phyloP scores from a whole-genome alignment of 805 yeast species.

The Wickerhamomyces canadensis region DNA sequence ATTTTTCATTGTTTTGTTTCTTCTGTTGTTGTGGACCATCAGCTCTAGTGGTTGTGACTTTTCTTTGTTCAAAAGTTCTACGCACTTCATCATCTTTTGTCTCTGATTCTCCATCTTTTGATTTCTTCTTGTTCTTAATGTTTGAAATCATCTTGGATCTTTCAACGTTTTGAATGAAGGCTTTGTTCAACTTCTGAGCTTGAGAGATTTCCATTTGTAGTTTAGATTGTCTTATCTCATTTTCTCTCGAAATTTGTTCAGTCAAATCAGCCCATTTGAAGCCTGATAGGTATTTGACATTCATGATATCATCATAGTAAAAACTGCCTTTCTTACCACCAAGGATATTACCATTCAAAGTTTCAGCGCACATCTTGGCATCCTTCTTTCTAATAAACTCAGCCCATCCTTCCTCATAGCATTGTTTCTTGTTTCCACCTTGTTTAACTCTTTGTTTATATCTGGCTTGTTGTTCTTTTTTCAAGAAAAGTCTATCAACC shows the following conservation, averaged over 20 bases:
- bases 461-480: constrained; percentile 72
- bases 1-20: constrained; percentile 33
- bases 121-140: constrained; percentile 36
- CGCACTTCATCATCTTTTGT: constrained; percentile 35
- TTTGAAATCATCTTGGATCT: constrained; percentile 73
- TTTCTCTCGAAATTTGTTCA: constrained; percentile 86
- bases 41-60: constrained; percentile 61
- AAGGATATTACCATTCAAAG: constrained; percentile 80
- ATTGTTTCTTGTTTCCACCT: constrained; percentile 89
- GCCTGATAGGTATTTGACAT: constrained; percentile 81
- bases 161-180: constrained; percentile 79
- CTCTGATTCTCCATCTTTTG: constrained; percentile 19
- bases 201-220: constrained; percentile 84
- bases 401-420: constrained; percentile 95
- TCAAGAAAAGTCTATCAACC: constrained; percentile 78
- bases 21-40: constrained; percentile 48
- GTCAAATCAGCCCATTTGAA: constrained; percentile 96
- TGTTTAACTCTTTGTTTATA: constrained; percentile 66
- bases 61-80: constrained; percentile 67
- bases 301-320: constrained; percentile 91
- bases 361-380: constrained; percentile 82
- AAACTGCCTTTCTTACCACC: constrained; percentile 92
- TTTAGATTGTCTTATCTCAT: constrained; percentile 82
- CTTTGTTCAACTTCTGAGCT: constrained; percentile 81
- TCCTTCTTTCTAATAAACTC: constrained; percentile 79